These are phyloP conservation scores for Fusarium sarcochroum DNA, from an alignment of 2,329 filamentous ascomycete genomes.

Conservation along the genomic window DNA sequence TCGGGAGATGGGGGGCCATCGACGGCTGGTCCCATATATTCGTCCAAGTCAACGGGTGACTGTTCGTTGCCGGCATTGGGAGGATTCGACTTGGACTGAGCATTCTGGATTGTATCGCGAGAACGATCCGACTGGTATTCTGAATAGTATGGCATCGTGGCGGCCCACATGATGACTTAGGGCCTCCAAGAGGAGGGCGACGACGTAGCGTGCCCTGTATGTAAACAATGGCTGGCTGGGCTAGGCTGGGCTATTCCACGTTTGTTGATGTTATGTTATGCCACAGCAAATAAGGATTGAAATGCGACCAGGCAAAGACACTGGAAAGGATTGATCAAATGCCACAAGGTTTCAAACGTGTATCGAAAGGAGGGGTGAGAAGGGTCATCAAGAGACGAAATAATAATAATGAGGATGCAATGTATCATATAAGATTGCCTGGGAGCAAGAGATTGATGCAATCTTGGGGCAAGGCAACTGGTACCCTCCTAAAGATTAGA, in stretches of 20 bases:
- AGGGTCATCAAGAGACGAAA: constrained; percentile 28
- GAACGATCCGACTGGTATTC: constrained; percentile 45
- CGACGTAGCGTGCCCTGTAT: constrained; percentile 50
- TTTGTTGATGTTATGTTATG: constrained; percentile 27
- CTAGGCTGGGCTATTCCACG: constrained; percentile 39
- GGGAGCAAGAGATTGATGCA: constrained; percentile 51
- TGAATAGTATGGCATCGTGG: constrained; percentile 46
- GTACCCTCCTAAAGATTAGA: constrained; percentile 48
- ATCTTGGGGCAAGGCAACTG: constrained; percentile 49
- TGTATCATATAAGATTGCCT: constrained; percentile 46
- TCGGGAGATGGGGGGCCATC: constrained; percentile 74
- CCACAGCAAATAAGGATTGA: constrained; percentile 16
- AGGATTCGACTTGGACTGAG: constrained; percentile 16
- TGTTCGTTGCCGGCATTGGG: constrained; percentile 27
- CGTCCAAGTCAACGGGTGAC: constrained; percentile 51
- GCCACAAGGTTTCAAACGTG: constrained; percentile 33
- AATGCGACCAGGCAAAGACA: constrained; percentile 26
- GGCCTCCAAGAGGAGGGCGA: constrained; percentile 49
- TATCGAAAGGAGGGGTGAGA: constrained; percentile 37
- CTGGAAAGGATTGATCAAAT: constrained; percentile 17
- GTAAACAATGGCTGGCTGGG: constrained; percentile 33
- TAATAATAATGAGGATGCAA: constrained; percentile 41
- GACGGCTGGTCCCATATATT: constrained; percentile 69
- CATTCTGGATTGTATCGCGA: constrained; percentile 38
- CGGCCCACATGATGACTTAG: constrained; percentile 46